Conservation (phyloP, 345 rosid species). For the Aquilaria sinensis region DNA sequence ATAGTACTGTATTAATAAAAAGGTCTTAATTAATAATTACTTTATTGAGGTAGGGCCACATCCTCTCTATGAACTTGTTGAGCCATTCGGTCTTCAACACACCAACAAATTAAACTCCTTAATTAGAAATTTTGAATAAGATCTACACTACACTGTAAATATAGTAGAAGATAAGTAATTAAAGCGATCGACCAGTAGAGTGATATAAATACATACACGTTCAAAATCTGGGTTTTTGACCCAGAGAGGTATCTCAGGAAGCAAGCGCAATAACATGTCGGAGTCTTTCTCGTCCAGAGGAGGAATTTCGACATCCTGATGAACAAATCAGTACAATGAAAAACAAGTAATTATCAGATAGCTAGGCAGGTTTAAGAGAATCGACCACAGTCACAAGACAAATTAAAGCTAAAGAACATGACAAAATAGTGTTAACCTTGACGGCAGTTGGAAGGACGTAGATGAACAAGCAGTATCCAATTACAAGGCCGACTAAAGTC, state of each 20-base stretch:
- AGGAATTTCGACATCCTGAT: slow-evolving; percentile 66
- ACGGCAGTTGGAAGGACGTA: slow-evolving; percentile 59
- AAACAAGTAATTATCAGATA: no score
- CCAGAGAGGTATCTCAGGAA: slow-evolving; percentile 82
- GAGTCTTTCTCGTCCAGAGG: slow-evolving; percentile 69
- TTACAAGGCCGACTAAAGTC: slow-evolving; percentile 48
- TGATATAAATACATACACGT: slow-evolving; percentile 47
- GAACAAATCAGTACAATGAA: neutral
- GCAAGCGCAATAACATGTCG: slow-evolving; percentile 46
- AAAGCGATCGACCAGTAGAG: neutral
- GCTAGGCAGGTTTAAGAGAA: no score
- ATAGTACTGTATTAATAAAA: neutral
- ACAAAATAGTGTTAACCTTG: slow-evolving; percentile 32
- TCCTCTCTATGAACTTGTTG: slow-evolving; percentile 54
- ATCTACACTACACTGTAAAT: no score
- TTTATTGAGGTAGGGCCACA: slow-evolving; percentile 92
- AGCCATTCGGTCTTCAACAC: slow-evolving; percentile 74
- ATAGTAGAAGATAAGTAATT: no score
- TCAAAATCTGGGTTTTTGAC: slow-evolving; percentile 89
- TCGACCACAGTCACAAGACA: neutral
- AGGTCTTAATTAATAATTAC: slow-evolving; percentile 25
- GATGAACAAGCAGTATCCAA: slow-evolving; percentile 72
- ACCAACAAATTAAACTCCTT: neutral
- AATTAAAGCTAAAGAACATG: neutral
- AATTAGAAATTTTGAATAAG: neutral